phyloP scores from a whole-genome alignment of 2,329 filamentous ascomycete genomes.

The Pseudogymnoascus sp. region DNA sequence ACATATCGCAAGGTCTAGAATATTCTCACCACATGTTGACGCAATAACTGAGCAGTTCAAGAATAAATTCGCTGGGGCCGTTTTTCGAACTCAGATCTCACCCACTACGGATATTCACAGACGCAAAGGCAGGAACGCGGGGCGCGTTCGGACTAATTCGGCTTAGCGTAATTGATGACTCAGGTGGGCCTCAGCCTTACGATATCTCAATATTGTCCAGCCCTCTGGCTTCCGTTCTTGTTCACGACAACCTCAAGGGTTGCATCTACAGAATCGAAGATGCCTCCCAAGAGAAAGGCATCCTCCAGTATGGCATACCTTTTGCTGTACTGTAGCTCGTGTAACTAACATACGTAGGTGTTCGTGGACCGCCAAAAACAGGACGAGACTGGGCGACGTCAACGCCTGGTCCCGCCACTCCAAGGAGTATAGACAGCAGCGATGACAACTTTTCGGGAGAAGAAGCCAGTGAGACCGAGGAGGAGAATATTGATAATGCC shows the following conservation, averaged over 20 bases:
- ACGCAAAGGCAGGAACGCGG: not conserved
- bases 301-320: conserved; percentile 36
- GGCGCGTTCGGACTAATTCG: not conserved
- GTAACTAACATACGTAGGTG: conserved; percentile 33
- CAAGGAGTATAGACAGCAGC: conserved; percentile 46
- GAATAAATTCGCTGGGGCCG: not conserved
- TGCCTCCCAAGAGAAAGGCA: conserved; percentile 68
- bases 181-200: conserved; percentile 7
- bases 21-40: conserved; percentile 7
- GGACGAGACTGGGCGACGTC: conserved; percentile 49
- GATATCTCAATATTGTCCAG: not conserved
- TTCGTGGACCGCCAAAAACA: conserved; percentile 43
- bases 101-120: conserved; percentile 5
- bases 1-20: not conserved
- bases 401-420: conserved; percentile 53
- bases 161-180: conserved; percentile 3
- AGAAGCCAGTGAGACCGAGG: conserved; percentile 40
- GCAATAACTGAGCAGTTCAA: not conserved
- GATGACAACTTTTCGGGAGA: conserved; percentile 46
- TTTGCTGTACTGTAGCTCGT: conserved; percentile 20
- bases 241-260: conserved; percentile 5
- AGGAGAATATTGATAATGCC: conserved; percentile 48
- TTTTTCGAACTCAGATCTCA: not conserved
- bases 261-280: conserved; percentile 28
- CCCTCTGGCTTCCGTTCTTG: not conserved